Conservation (phyloP, 495 filamentous ascomycete species). For the Aspergillus steynii region DNA sequence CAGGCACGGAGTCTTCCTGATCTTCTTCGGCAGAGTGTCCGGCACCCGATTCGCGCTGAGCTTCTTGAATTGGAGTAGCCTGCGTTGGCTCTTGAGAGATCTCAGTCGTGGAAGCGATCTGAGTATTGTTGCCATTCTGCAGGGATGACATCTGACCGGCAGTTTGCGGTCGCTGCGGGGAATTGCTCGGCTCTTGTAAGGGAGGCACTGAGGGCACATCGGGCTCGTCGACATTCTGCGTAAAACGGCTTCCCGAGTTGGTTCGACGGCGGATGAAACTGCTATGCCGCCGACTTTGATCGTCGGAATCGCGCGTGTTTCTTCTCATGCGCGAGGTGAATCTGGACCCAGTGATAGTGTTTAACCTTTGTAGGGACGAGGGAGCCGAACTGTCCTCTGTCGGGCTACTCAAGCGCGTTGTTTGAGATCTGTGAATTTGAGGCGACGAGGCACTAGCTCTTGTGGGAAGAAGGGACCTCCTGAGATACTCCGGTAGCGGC, state of each 20-base stretch:
- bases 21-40: slow-evolving; percentile 4
- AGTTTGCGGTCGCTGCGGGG: background rate
- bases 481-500: slow-evolving; percentile 56
- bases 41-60: slow-evolving; percentile 1
- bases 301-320: slow-evolving; percentile 20
- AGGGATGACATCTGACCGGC: background rate
- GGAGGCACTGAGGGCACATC: slow-evolving; percentile 5
- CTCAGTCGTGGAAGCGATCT: slow-evolving; percentile 11
- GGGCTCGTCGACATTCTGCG: slow-evolving; percentile 6
- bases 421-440: slow-evolving; percentile 27
- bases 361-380: slow-evolving; percentile 34
- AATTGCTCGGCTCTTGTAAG: background rate
- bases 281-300: slow-evolving; percentile 18
- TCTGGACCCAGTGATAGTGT: slow-evolving; percentile 28
- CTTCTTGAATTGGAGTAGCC: background rate
- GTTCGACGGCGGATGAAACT: slow-evolving; percentile 14
- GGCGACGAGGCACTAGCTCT: slow-evolving; percentile 7
- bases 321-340: slow-evolving; percentile 24
- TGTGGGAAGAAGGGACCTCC: slow-evolving; percentile 34
- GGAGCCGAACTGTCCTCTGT: slow-evolving; percentile 24
- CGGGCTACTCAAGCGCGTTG: slow-evolving; percentile 23
- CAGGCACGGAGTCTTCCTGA: slow-evolving; percentile 18
- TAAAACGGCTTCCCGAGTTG: slow-evolving; percentile 4
- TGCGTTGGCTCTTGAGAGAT: slow-evolving; percentile 12
- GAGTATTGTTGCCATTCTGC: background rate